Evolutionary conservation across 208 protist species (phyloP).

Genomic region (Acanthamoeba culbertsoni): DNA sequence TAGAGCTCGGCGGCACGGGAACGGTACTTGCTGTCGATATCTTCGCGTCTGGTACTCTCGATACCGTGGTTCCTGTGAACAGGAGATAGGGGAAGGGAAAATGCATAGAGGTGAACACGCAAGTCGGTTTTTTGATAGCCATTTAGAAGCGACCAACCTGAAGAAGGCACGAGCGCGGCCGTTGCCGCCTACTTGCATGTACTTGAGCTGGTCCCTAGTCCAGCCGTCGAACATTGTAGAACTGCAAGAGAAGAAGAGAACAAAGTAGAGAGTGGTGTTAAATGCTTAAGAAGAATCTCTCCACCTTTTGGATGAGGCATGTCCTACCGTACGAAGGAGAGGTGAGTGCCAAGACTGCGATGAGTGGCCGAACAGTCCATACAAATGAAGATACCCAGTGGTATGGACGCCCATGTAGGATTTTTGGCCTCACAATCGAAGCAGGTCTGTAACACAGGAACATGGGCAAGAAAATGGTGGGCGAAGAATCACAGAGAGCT

Average conservation of each 20-base stretch:
- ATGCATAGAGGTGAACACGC: too few relatives aligned
- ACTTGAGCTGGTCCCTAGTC: slow-evolving; percentile 11
- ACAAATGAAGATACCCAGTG: slow-evolving; percentile 96
- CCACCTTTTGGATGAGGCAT: background rate
- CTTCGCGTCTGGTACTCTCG: background rate
- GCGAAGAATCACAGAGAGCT: background rate
- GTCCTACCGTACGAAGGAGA: slow-evolving; percentile 93
- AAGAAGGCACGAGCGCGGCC: slow-evolving; percentile 47
- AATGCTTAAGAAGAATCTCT: background rate
- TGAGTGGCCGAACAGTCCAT: slow-evolving; percentile 95
- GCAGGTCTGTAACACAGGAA: slow-evolving; percentile 76
- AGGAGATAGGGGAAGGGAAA: background rate
- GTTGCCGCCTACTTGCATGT: slow-evolving; percentile 8
- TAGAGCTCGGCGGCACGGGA: slow-evolving; percentile 55
- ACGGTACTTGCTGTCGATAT: slow-evolving; percentile 47
- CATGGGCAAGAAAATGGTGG: background rate
- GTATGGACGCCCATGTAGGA: slow-evolving; percentile 94
- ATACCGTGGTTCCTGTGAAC: slow-evolving; percentile 29
- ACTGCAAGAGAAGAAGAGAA: background rate
- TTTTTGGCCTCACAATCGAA: slow-evolving; percentile 96
- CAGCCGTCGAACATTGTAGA: slow-evolving; percentile 35
- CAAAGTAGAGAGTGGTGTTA: background rate
- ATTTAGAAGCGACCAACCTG: too few relatives aligned
- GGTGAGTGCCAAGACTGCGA: slow-evolving; percentile 93
- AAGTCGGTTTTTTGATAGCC: too few relatives aligned